Conservation (phyloP, 2,329 filamentous ascomycete genomes). For the Pseudogymnoascus pannorum region DNA sequence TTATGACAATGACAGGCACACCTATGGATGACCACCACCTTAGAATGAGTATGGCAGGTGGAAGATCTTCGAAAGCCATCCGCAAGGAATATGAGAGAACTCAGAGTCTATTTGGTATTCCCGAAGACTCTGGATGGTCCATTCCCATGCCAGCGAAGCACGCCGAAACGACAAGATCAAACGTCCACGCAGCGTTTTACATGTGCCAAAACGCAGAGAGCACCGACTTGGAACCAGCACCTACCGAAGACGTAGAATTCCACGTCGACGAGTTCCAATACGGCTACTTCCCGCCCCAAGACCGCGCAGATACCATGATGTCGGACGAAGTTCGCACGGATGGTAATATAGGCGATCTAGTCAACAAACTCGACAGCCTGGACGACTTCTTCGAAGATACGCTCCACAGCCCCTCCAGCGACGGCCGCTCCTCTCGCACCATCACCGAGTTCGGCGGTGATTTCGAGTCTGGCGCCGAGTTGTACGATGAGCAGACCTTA, state of each 20-base stretch:
- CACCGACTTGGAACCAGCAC: slow-evolving; percentile 51
- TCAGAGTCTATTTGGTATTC: slow-evolving; percentile 92
- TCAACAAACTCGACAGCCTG: slow-evolving; percentile 69
- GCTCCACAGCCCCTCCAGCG: slow-evolving; percentile 49
- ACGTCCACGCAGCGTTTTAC: slow-evolving; percentile 94
- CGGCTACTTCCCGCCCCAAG: slow-evolving; percentile 56
- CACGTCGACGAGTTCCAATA: slow-evolving; percentile 71
- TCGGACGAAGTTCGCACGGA: slow-evolving; percentile 65
- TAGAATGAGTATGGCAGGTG: slow-evolving; percentile 95
- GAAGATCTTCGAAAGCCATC: slow-evolving; percentile 67
- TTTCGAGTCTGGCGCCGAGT: slow-evolving; percentile 67
- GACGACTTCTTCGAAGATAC: slow-evolving; percentile 75
- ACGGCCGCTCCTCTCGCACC: slow-evolving; percentile 54
- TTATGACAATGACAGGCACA: slow-evolving; percentile 87
- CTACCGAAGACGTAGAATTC: slow-evolving; percentile 83
- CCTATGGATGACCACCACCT: slow-evolving; percentile 92
- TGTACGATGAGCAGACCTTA: slow-evolving; percentile 89
- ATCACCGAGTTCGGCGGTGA: slow-evolving; percentile 59
- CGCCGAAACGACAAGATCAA: slow-evolving; percentile 76
- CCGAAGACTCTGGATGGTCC: slow-evolving; percentile 92
- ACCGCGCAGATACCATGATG: slow-evolving; percentile 74
- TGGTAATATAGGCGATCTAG: slow-evolving; percentile 72
- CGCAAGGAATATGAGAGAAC: slow-evolving; percentile 93
- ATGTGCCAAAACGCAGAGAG: slow-evolving; percentile 68
- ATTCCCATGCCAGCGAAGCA: slow-evolving; percentile 88